Base-by-base conservation (phyloP, 2,329 filamentous ascomycete species). In the Dactylellina sp. region DNA sequence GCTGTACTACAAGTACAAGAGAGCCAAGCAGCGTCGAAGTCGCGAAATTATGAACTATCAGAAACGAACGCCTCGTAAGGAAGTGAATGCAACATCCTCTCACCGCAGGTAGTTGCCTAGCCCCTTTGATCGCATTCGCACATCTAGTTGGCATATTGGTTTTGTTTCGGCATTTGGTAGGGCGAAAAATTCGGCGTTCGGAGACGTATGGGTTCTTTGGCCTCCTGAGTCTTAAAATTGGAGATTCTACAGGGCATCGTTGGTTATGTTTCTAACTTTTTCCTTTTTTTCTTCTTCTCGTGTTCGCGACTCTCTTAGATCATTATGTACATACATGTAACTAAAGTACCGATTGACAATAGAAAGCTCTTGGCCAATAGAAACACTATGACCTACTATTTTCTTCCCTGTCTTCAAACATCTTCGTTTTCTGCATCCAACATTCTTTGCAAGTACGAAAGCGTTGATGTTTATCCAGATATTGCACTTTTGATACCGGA, bases 1-100 rank as follows among this genome's bases (percentile, higher is more conserved):
- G 66, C 80, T 91, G 22, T 90, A 89, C 78, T 84, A 85, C 76
- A 90, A 89, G 81, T 88, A 88, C 80, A 83, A 87, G 75, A 84
- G 84, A 74, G 87, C 87, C 11, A 83, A 86, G 77, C 84, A 87
- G 35, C 84, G 86, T 78, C 82, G 83, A 5, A 84, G 85, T 47
- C 83, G 87, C 61, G 83, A 82, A 72, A 83, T 89, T 39, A 83
- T 84, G 80, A 87, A 87, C 64, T 79, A 71, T 22, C 55, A 61
- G 28, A 65, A 72, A 22, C 72, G 50, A 20, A 6, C 28, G 24
- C 18, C 35, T 16, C 57, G 44, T 24, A 71, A 28, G 44, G 59
- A 68, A 16, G 25, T 37, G n/a, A 55, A 52, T 53, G 12, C 60
- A 66, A 62, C 64, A 57, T 16, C 60, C 28, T n/a, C 35, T 16